phyloP scores from a whole-genome alignment of 257 asterid species.

The Voacanga thouarsii region DNA sequence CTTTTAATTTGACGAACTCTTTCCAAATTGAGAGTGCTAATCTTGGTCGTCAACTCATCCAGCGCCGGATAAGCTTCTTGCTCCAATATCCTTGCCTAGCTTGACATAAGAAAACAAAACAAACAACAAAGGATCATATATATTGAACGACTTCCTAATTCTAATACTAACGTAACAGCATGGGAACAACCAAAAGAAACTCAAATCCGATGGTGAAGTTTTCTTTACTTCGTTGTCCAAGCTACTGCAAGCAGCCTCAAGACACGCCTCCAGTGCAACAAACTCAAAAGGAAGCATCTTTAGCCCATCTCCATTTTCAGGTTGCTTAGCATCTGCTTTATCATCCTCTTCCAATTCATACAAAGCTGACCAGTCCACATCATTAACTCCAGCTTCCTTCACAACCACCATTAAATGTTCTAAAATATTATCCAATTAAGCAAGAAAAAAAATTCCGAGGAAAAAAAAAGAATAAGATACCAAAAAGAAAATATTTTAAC shows the following conservation, averaged over 20 bases:
- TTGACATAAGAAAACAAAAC: slow-evolving; percentile 25
- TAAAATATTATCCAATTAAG: no score
- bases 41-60: slow-evolving; percentile 84
- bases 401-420: slow-evolving; percentile 26
- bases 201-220: neutral
- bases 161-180: neutral
- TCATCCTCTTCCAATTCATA: slow-evolving; percentile 64
- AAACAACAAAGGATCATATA: neutral
- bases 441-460: no score
- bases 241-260: slow-evolving; percentile 92
- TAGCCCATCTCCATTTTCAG: slow-evolving; percentile 73
- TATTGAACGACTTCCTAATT: neutral
- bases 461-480: no score
- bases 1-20: slow-evolving; percentile 95
- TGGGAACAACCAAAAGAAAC: slow-evolving; percentile 1
- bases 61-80: slow-evolving; percentile 97
- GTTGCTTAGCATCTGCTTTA: slow-evolving; percentile 56
- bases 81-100: slow-evolving; percentile 87
- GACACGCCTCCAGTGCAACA: slow-evolving; percentile 95
- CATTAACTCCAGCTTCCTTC: slow-evolving; percentile 75
- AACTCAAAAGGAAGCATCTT: slow-evolving; percentile 94
- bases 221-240: slow-evolving; percentile 72
- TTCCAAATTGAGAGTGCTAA: slow-evolving; percentile 91
- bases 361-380: slow-evolving; percentile 74
- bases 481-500: neutral